Evolutionary conservation across 768 basidiomycete genomes (phyloP).

Genomic region (Rhodocollybia butyracea): DNA sequence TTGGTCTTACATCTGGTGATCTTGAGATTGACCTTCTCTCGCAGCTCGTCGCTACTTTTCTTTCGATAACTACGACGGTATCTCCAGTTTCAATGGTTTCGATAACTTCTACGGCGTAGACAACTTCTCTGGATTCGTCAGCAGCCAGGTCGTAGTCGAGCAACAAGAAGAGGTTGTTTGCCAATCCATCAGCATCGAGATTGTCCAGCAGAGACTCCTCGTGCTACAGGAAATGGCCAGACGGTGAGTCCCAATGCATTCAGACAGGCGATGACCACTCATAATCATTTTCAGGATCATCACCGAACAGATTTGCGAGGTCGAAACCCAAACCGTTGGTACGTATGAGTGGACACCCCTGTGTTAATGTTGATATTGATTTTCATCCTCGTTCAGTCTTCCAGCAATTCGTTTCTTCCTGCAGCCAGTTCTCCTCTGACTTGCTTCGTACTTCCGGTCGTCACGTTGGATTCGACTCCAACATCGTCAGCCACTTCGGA

Average conservation of each 20-base stretch:
- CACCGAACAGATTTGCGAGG: slow-evolving; percentile 27
- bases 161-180: slow-evolving; percentile 18
- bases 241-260: slow-evolving; percentile 10
- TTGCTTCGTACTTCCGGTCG: slow-evolving; percentile 15
- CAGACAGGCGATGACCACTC: neutral
- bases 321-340: slow-evolving; percentile 26
- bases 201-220: slow-evolving; percentile 25
- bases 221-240: slow-evolving; percentile 26
- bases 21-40: neutral
- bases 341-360: slow-evolving; percentile 8
- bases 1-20: neutral
- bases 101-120: slow-evolving; percentile 14
- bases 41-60: slow-evolving; percentile 4
- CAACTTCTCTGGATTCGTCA: slow-evolving; percentile 16
- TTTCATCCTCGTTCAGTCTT: neutral
- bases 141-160: slow-evolving; percentile 17
- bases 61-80: slow-evolving; percentile 17
- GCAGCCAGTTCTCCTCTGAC: slow-evolving; percentile 18
- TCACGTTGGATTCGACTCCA: slow-evolving; percentile 18
- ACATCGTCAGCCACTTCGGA: slow-evolving; percentile 13
- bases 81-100: slow-evolving; percentile 11
- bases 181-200: slow-evolving; percentile 14
- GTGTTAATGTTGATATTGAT: neutral
- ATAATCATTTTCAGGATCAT: slow-evolving; percentile 16
- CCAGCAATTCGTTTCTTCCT: neutral